Base-by-base conservation (phyloP, 495 filamentous ascomycete genomes). In the Podospora appendiculata region DNA sequence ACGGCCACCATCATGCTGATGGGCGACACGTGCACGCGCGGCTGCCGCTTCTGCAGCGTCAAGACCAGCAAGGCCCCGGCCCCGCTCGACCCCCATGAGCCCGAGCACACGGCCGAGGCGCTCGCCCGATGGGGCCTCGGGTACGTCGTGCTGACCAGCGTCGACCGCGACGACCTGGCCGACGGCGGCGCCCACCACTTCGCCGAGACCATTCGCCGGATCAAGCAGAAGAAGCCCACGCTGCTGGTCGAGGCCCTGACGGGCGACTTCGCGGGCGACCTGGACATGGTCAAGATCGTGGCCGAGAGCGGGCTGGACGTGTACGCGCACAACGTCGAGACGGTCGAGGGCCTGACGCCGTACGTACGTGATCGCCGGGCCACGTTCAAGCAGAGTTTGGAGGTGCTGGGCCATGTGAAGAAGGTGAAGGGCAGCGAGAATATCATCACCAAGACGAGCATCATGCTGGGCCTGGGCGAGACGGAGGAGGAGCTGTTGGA, bases 1-100 rank as follows among this genome's bases (percentile, higher is more conserved):
- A 98, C 93, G 25, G 93, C 94, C 0, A 98, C 93, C 8, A 97
- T 98, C 72, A 97, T 98, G 94, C 76, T 97, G 7, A 96, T 97
- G 92, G 93, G 93, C 56, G 93, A 98, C 63, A 96, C 93, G 7
- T 98, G 93, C 71, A 98, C 93, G 8, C 84, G 93, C 32, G 93
- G 93, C 17, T 98, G 93, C 69, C 83, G 94, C 41, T 98, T 98
- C 78, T 98, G 93, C 77, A 86, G 82, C 52, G 93, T 98, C 45
- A 96, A 96, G 81, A 98, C 93, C 0, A 80, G 69, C 18, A 83
- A 86, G 40, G 67, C 72, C 0, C 94, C 94, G 3, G 70, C 84
- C 8, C 89, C 93, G 19, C 80, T 97, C 34, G 93, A 98, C 66
- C 87, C 88, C 7, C 93, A 97, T 68, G 93, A 98, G 69, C 93